phyloP scores from a whole-genome alignment of 164 flowering plant species.

The Magnolia kwangsiensis region DNA sequence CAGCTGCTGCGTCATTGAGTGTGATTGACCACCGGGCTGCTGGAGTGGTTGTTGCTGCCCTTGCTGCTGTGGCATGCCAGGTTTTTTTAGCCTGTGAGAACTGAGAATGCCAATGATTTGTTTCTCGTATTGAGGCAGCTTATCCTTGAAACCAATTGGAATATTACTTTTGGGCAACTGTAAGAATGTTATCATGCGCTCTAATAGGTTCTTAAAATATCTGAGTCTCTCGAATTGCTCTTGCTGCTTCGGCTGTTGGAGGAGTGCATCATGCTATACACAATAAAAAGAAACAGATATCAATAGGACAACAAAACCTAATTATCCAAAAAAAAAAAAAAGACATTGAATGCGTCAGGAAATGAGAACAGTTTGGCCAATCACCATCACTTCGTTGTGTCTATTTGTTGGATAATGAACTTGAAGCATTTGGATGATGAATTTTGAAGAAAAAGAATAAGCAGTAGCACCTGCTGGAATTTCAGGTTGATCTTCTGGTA shows the following conservation, averaged over 20 bases:
- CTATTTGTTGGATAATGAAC: not conserved
- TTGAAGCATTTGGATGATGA: not conserved
- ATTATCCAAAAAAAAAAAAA: too few relatives aligned
- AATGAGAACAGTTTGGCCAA: not conserved
- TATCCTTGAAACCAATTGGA: conserved; percentile 44
- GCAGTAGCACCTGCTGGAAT: conserved; percentile 56
- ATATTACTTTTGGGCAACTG: conserved; percentile 46
- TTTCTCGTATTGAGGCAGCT: conserved; percentile 58
- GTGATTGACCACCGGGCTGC: conserved; percentile 41
- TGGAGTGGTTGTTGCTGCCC: conserved; percentile 51
- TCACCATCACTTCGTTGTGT: not conserved
- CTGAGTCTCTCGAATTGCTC: conserved; percentile 62
- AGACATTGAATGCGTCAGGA: not conserved
- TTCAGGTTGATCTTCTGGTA: conserved; percentile 63
- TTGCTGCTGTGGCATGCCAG: conserved; percentile 34
- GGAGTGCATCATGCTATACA: conserved; percentile 58
- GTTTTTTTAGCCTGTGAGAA: conserved; percentile 50
- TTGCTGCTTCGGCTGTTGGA: conserved; percentile 48
- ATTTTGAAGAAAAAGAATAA: not conserved
- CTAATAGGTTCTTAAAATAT: conserved; percentile 48
- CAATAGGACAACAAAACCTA: not conserved
- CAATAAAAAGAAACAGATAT: not conserved
- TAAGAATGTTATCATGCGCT: conserved; percentile 47
- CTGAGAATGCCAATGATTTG: conserved; percentile 49
- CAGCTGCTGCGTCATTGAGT: conserved; percentile 46